Percentiles rank a stretch among this genome's conserved stretches.
Conservation (phyloP, 2,329 filamentous ascomycete species). For the Penicillium glabrum region DNA sequence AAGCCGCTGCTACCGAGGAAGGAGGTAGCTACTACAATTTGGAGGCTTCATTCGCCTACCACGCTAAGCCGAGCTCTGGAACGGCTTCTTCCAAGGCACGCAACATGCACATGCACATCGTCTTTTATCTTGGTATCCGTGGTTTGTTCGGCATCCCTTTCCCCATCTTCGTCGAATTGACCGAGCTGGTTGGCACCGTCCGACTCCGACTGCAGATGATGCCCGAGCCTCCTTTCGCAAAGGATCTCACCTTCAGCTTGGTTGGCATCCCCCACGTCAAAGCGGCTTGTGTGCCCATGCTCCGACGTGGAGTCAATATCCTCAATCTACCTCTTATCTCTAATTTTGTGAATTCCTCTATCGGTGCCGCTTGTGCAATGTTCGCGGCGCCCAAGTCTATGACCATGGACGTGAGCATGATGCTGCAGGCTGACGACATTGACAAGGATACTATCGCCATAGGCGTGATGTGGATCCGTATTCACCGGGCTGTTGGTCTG, state of each 20-base stretch:
- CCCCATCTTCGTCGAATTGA: conserved; percentile 86
- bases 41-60: conserved; percentile 87
- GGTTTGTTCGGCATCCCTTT: conserved; percentile 86
- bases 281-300: conserved; percentile 87
- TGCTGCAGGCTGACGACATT: conserved; percentile 88
- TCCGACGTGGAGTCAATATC: conserved; percentile 87
- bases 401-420: conserved; percentile 85
- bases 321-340: conserved; percentile 90
- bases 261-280: conserved; percentile 91
- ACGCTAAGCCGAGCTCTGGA: conserved; percentile 71
- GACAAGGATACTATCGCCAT: conserved; percentile 81
- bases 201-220: conserved; percentile 80
- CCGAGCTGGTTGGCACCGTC: conserved; percentile 84
- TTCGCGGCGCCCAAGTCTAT: conserved; percentile 95
- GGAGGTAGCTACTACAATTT: conserved; percentile 92
- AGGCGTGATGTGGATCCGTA: conserved; percentile 88
- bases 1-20: conserved; percentile 84
- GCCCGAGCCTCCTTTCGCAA: conserved; percentile 88
- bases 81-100: conserved; percentile 77
- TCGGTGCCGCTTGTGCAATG: conserved; percentile 80
- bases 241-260: conserved; percentile 86
- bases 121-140: conserved; percentile 90
- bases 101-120: conserved; percentile 95
- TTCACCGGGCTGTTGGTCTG: conserved; percentile 81
- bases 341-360: conserved; percentile 95